Evolutionary conservation across 805 yeast genomes (phyloP).

Genomic region (Torulaspora maleeae): DNA sequence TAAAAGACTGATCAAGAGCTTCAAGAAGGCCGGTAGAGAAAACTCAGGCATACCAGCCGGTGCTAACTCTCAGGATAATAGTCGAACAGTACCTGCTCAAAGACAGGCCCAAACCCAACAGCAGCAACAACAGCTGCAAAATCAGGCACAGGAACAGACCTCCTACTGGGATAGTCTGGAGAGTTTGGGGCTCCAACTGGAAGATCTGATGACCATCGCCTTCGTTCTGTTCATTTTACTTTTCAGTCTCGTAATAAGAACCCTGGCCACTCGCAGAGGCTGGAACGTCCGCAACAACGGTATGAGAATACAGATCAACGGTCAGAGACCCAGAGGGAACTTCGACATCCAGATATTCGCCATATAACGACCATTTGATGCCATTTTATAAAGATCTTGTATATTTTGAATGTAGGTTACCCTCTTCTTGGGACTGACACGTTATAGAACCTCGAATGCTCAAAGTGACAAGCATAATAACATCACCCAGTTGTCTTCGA

Average conservation of each 20-base stretch:
- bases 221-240: conserved; percentile 20
- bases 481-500: neutral
- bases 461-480: neutral
- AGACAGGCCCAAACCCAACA: neutral
- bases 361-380: conserved; percentile 13
- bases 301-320: conserved; percentile 12
- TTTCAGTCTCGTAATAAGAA: conserved; percentile 19
- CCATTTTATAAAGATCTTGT: conserved; percentile 1
- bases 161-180: conserved; percentile 12
- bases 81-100: neutral
- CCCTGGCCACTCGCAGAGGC: conserved; percentile 22
- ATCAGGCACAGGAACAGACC: conserved; percentile 1
- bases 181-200: conserved; percentile 17
- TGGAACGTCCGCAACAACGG: conserved; percentile 28
- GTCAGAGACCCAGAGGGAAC: conserved; percentile 14
- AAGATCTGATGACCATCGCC: conserved; percentile 22
- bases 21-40: conserved; percentile 15
- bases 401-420: neutral
- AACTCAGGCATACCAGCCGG: conserved; percentile 11
- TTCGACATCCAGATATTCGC: conserved; percentile 30
- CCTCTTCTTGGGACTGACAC: neutral
- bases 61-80: neutral
- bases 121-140: conserved; percentile 2
- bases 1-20: conserved; percentile 12
- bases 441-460: neutral